These are phyloP conservation scores for Rhododendron vialii DNA, from an alignment of 148 eudicot species.

Conservation along the genomic window DNA sequence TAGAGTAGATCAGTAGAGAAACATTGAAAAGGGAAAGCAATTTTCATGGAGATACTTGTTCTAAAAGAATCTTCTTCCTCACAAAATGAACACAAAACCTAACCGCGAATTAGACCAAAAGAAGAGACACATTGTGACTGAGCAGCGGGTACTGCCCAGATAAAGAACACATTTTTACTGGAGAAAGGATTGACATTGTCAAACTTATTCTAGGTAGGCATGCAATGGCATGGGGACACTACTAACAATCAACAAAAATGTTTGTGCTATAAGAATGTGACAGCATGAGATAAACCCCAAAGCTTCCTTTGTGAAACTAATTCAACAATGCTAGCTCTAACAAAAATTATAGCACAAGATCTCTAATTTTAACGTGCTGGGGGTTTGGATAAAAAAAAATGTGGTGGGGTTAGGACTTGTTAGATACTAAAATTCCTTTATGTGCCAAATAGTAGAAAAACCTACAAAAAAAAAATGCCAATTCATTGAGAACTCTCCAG, in stretches of 20 bases:
- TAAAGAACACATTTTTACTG: background rate
- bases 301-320: background rate
- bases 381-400: background rate
- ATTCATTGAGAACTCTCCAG: background rate
- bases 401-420: conserved; percentile 3
- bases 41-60: background rate
- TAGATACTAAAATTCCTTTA: background rate
- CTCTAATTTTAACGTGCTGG: background rate
- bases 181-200: background rate
- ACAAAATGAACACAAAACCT: background rate
- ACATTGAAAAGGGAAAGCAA: background rate
- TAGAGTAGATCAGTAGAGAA: background rate
- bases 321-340: background rate
- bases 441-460: background rate
- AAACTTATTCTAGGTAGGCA: background rate
- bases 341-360: background rate
- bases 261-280: background rate
- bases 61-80: background rate
- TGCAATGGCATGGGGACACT: background rate
- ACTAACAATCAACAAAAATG: background rate
- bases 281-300: background rate
- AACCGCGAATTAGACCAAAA: background rate
- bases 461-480: conserved; percentile 3
- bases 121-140: background rate
- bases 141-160: background rate